phyloP scores from a whole-genome alignment of 2,329 filamentous ascomycete genomes.

The Penicillium fuscoglaucum region DNA sequence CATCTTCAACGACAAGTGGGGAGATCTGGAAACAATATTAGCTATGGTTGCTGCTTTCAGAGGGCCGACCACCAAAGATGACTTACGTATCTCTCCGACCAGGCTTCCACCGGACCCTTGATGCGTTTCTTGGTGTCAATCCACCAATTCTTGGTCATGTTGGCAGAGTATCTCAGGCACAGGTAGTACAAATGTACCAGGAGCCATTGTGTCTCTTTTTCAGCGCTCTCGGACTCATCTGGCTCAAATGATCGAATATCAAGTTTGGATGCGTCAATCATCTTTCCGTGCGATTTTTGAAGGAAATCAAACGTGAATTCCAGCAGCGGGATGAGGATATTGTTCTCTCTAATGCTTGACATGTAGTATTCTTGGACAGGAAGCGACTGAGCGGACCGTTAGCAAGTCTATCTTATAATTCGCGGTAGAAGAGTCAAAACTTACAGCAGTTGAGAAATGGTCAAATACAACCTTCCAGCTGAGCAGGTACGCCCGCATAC shows the following conservation, averaged over 20 bases:
- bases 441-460: constrained; percentile 69
- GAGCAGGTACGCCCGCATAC: constrained; percentile 76
- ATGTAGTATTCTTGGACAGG: constrained; percentile 81
- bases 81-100: constrained; percentile 84
- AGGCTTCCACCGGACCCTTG: constrained; percentile 76
- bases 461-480: constrained; percentile 91
- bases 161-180: constrained; percentile 72
- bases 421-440: constrained; percentile 4
- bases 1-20: constrained; percentile 43
- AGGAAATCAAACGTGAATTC: constrained; percentile 82
- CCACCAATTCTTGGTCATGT: constrained; percentile 81
- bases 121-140: constrained; percentile 75
- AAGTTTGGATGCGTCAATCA: constrained; percentile 69
- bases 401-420: constrained; percentile 16
- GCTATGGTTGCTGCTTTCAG: neutral
- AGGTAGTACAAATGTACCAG: constrained; percentile 85
- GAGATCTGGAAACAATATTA: constrained; percentile 38
- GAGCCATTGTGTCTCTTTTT: constrained; percentile 78
- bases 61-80: constrained; percentile 44
- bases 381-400: constrained; percentile 56
- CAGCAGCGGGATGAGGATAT: constrained; percentile 68
- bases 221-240: constrained; percentile 63
- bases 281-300: constrained; percentile 71
- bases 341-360: constrained; percentile 72
- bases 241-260: constrained; percentile 64